Conservation (phyloP, 2,329 filamentous ascomycete genomes). For the Ceratocystis destructans region DNA sequence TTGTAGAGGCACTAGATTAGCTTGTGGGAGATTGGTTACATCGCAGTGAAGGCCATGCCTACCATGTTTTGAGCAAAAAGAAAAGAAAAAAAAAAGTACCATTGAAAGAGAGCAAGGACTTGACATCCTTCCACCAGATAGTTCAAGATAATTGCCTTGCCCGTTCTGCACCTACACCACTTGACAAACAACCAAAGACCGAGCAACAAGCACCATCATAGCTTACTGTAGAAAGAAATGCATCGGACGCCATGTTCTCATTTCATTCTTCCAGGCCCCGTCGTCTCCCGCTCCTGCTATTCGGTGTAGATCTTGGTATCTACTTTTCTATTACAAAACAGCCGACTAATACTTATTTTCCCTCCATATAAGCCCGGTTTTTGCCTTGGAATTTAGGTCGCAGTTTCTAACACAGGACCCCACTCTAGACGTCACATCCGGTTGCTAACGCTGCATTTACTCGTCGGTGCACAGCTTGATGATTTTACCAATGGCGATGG, state of each 20-base stretch:
- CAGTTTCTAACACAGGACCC: neutral
- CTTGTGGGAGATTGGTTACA: neutral
- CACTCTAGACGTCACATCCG: conserved; percentile 10
- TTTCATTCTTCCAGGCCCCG: neutral
- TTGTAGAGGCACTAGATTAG: too few relatives aligned
- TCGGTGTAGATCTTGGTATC: neutral
- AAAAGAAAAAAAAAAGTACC: neutral
- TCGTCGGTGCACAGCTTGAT: conserved; percentile 58
- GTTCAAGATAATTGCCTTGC: too few relatives aligned
- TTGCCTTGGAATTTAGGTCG: conserved; percentile 1
- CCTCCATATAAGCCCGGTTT: neutral
- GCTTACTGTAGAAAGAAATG: neutral
- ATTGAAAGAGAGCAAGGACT: neutral
- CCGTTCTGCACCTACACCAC: too few relatives aligned
- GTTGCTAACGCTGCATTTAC: conserved; percentile 21
- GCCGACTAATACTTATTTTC: neutral
- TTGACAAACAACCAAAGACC: too few relatives aligned
- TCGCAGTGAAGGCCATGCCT: neutral
- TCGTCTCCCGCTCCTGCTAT: neutral
- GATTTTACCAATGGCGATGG: conserved; percentile 98
- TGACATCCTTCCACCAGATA: neutral
- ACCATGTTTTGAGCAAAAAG: neutral
- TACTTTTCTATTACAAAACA: neutral
- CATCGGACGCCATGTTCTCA: neutral
- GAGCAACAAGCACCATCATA: too few relatives aligned